A percentile compares a stretch with the other conserved stretches of the same genome.
These are phyloP conservation scores for Pleurotus citrinopileatus DNA, from an alignment of 768 basidiomycete species.

Conservation along the genomic window DNA sequence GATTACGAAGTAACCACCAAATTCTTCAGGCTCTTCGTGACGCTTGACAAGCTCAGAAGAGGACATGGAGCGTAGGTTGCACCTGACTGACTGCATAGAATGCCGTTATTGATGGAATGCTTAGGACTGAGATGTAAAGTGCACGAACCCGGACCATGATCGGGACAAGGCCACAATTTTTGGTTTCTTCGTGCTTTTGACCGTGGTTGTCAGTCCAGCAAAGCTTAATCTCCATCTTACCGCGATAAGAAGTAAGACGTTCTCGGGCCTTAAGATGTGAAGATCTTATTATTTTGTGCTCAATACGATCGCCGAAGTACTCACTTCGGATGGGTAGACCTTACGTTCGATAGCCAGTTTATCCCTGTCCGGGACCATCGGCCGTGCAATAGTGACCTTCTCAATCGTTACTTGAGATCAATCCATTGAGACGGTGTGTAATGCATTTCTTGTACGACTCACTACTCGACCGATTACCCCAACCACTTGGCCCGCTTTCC, in stretches of 20 bases:
- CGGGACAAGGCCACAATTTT: constrained; percentile 90
- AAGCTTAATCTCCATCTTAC: constrained; percentile 82
- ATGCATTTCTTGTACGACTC: constrained; percentile 28
- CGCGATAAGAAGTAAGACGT: constrained; percentile 88
- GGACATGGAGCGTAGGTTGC: constrained; percentile 84
- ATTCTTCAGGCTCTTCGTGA: constrained; percentile 97
- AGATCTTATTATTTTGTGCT: too few relatives aligned
- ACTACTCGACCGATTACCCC: constrained; percentile 88
- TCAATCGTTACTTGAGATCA: constrained; percentile 83
- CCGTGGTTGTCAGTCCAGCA: constrained; percentile 70
- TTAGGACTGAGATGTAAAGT: not conserved
- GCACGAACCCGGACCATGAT: constrained; percentile 92
- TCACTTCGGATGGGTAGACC: constrained; percentile 88
- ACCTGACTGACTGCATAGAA: constrained; percentile 71
- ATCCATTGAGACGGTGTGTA: not conserved
- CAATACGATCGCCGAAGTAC: too few relatives aligned
- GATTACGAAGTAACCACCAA: constrained; percentile 97
- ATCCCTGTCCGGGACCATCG: constrained; percentile 85
- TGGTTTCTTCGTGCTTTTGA: constrained; percentile 65
- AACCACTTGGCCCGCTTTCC: constrained; percentile 51
- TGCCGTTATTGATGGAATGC: not conserved
- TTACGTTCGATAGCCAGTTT: constrained; percentile 68
- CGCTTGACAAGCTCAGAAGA: constrained; percentile 84
- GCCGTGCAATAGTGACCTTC: constrained; percentile 75
- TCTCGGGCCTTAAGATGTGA: constrained; percentile 99